These are phyloP conservation scores for Xerocomus spinulosus DNA, from an alignment of 768 basidiomycete genomes.

Conservation along the genomic window DNA sequence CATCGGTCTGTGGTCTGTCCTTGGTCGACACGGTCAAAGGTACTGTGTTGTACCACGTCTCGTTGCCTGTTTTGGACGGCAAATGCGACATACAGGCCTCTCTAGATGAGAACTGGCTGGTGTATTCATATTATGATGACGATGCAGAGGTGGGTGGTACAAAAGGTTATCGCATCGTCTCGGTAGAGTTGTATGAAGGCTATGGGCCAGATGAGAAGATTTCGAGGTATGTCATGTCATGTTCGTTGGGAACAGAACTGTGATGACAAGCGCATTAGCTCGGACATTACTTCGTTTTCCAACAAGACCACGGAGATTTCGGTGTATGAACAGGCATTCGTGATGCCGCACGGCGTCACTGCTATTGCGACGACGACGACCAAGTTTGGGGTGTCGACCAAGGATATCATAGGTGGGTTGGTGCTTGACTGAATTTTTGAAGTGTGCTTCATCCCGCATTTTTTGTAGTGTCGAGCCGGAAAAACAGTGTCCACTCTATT, in stretches of 20 bases:
- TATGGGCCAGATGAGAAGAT: constrained; percentile 60
- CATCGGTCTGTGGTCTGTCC: constrained; percentile 56
- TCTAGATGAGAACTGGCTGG: constrained; percentile 89
- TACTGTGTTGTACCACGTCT: constrained; percentile 61
- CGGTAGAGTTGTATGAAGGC: constrained; percentile 89
- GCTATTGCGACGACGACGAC: constrained; percentile 75
- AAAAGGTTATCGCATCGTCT: constrained; percentile 71
- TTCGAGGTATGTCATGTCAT: constrained; percentile 51
- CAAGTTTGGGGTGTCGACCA: constrained; percentile 82
- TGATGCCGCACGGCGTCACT: constrained; percentile 64
- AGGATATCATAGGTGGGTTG: constrained; percentile 76
- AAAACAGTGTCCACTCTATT: constrained; percentile 69
- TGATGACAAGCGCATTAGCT: constrained; percentile 31
- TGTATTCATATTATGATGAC: constrained; percentile 79
- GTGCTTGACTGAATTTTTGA: background rate
- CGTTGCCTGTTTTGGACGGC: constrained; percentile 42
- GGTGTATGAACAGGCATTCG: constrained; percentile 64
- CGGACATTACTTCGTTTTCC: constrained; percentile 52
- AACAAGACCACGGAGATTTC: constrained; percentile 49
- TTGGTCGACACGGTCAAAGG: constrained; percentile 81
- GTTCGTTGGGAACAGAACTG: constrained; percentile 6
- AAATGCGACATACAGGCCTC: constrained; percentile 64
- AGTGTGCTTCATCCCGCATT: background rate
- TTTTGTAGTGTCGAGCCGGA: constrained; percentile 65
- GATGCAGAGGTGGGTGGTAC: constrained; percentile 43